These are phyloP conservation scores for Elymus sibiricus DNA, from an alignment of 176 grass and related monocot species.

Conservation along the genomic window DNA sequence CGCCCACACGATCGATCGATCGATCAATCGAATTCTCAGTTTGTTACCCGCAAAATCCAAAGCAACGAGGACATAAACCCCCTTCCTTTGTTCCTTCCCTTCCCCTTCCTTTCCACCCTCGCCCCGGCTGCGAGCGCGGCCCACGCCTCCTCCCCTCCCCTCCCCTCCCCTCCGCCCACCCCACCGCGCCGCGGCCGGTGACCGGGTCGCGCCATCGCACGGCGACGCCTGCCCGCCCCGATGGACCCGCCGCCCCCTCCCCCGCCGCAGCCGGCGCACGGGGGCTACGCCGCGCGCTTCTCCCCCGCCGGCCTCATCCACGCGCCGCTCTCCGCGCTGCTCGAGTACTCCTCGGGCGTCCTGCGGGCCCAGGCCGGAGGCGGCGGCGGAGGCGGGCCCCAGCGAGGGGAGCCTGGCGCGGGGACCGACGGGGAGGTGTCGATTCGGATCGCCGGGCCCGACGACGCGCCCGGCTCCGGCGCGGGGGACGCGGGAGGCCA, in stretches of 20 bases:
- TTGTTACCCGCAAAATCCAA: neutral
- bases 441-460: conserved; percentile 70
- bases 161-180: neutral
- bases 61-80: neutral
- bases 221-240: neutral
- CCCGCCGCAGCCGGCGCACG: neutral
- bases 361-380: conserved; percentile 42
- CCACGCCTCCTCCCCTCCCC: neutral
- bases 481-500: conserved; percentile 1
- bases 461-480: neutral
- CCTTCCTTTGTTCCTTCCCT: neutral
- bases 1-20: neutral
- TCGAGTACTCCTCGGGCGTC: conserved; percentile 78
- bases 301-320: conserved; percentile 75
- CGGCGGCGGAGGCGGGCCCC: conserved; percentile 6
- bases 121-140: neutral
- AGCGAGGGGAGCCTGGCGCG: neutral
- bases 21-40: too few species aligned
- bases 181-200: too few species aligned
- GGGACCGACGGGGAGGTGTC: conserved; percentile 46
- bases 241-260: conserved; percentile 46
- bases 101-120: neutral
- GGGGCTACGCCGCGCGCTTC: conserved; percentile 72
- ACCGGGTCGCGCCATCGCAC: neutral
- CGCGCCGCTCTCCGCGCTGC: conserved; percentile 72